A percentile compares a stretch with the other conserved stretches of the same genome.
phyloP scores from a whole-genome alignment of 202 grass and related monocot species.

The Hordeum pubiflorum region DNA sequence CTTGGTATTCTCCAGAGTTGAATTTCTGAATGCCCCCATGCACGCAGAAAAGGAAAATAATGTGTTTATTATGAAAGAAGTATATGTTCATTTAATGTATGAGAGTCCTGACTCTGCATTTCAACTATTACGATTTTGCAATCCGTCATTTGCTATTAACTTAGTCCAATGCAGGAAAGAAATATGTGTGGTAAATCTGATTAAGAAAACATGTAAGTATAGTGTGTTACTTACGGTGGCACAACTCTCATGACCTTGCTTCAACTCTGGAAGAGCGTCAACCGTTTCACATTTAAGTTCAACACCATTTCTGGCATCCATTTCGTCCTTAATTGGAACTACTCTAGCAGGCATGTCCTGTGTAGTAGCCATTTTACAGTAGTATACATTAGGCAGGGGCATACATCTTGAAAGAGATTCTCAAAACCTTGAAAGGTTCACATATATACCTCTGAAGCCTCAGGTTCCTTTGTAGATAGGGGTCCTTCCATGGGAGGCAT shows the following conservation, averaged over 20 bases:
- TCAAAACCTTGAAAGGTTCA: slow-evolving; percentile 6
- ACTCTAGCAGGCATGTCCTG: slow-evolving; percentile 38
- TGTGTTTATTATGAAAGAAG: slow-evolving; percentile 5
- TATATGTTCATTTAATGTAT: background rate
- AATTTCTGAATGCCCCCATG: slow-evolving; percentile 34
- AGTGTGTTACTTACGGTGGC: slow-evolving; percentile 26
- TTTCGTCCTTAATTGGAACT: slow-evolving; percentile 30
- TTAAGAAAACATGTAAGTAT: background rate
- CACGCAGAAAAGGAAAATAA: slow-evolving; percentile 20
- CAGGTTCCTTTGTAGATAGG: slow-evolving; percentile 29
- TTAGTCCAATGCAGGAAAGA: background rate
- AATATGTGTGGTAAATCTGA: background rate
- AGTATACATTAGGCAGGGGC: slow-evolving; percentile 11
- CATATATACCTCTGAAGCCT: slow-evolving; percentile 38
- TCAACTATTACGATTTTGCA: background rate
- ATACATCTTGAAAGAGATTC: slow-evolving; percentile 10
- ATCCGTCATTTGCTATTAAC: background rate
- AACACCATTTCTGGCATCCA: slow-evolving; percentile 16
- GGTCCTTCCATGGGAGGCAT: slow-evolving; percentile 32
- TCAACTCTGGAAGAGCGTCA: slow-evolving; percentile 21
- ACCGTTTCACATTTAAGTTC: slow-evolving; percentile 22
- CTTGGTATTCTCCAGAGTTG: slow-evolving; percentile 47
- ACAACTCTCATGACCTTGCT: slow-evolving; percentile 31
- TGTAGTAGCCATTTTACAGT: background rate
- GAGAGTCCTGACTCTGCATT: background rate